Conservation (phyloP, 139 green algal species). For the Chlorella sp. region DNA sequence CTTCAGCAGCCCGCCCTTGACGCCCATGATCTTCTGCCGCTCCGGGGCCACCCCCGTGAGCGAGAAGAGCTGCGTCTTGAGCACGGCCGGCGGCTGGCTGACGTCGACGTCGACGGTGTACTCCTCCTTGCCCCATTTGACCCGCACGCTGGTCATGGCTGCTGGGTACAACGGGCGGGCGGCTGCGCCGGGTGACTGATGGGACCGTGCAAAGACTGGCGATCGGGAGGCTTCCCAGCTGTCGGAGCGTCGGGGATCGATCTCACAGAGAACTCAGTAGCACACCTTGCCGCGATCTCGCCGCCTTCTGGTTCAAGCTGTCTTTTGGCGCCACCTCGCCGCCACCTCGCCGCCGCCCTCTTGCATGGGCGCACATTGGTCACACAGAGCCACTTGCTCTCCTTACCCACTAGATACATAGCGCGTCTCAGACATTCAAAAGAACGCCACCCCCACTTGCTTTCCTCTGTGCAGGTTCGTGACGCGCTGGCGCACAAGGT, state of each 20-base stretch:
- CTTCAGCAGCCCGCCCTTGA: constrained; percentile 95
- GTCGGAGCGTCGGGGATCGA: no score
- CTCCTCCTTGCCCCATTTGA: constrained; percentile 96
- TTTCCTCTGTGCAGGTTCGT: constrained; percentile 60
- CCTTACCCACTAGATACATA: no score
- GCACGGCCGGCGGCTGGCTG: constrained; percentile 75
- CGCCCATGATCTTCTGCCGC: constrained; percentile 94
- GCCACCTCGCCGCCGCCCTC: no score
- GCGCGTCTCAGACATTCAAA: neutral
- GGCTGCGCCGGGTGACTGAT: no score
- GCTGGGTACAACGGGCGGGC: neutral
- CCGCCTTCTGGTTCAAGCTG: no score
- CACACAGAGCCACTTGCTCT: no score
- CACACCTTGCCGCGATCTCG: no score
- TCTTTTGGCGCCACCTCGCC: no score
- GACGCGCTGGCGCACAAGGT: constrained; percentile 78
- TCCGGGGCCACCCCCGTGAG: constrained; percentile 94
- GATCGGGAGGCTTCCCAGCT: no score
- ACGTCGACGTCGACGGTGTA: constrained; percentile 91
- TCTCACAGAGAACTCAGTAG: no score
- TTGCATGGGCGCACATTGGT: no score
- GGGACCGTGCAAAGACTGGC: no score
- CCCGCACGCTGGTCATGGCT: constrained; percentile 51
- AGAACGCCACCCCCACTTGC: neutral
- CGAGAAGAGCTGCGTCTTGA: constrained; percentile 97